These are phyloP conservation scores for Boletus coccyginus DNA, from an alignment of 768 basidiomycete species.

Conservation along the genomic window DNA sequence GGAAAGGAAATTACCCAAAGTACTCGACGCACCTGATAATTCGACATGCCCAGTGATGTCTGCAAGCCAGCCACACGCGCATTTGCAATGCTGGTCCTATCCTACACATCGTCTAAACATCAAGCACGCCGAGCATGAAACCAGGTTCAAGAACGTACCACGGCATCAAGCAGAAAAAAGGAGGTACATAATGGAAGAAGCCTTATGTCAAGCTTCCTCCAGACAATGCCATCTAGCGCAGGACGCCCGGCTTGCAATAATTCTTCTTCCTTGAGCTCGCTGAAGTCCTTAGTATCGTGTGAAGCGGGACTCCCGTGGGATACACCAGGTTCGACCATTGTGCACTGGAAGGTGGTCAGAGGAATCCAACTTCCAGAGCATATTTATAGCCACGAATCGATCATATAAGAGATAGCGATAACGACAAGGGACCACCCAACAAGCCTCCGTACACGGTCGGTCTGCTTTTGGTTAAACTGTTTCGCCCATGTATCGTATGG, in stretches of 20 bases:
- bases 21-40: conserved; percentile 23
- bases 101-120: conserved; percentile 17
- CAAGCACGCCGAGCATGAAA: background rate
- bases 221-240: conserved; percentile 37
- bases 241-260: conserved; percentile 6
- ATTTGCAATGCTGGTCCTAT: conserved; percentile 51
- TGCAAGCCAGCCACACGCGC: conserved; percentile 62
- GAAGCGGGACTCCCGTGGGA: background rate
- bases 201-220: conserved; percentile 48
- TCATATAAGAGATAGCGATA: background rate
- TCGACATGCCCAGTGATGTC: conserved; percentile 38
- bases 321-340: background rate
- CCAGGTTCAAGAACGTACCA: conserved; percentile 36
- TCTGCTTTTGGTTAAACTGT: background rate
- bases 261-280: conserved; percentile 2
- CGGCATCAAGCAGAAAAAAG: conserved; percentile 49
- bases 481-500: background rate
- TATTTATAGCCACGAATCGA: background rate
- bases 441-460: background rate
- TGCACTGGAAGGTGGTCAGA: background rate
- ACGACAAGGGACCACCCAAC: background rate
- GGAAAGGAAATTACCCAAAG: background rate
- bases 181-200: conserved; percentile 48
- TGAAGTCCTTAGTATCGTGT: background rate
- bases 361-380: background rate